phyloP scores from a whole-genome alignment of 768 basidiomycete genomes.

The Mycena latifolia region DNA sequence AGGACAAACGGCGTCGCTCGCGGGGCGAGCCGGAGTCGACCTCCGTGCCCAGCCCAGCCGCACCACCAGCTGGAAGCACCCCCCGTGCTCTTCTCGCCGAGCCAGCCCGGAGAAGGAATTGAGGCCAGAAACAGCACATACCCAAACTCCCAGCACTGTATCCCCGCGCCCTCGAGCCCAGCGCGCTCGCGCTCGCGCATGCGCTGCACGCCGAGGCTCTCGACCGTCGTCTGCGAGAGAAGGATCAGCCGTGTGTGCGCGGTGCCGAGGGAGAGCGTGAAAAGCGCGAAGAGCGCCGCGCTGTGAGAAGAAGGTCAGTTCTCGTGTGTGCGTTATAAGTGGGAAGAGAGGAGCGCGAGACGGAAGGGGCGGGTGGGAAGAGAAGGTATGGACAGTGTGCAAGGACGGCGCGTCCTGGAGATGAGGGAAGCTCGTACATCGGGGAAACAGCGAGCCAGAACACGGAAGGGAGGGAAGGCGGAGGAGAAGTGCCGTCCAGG shows the following conservation, averaged over 20 bases:
- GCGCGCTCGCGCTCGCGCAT: slow-evolving; percentile 76
- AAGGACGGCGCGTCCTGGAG: too few species aligned
- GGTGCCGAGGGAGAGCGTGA: slow-evolving; percentile 67
- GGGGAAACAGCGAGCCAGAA: too few species aligned
- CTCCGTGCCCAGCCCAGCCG: too few species aligned
- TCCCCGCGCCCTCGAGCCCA: slow-evolving; percentile 58
- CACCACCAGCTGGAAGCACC: too few species aligned
- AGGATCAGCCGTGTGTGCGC: slow-evolving; percentile 74
- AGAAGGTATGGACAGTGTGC: background rate
- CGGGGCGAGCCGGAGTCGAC: too few species aligned
- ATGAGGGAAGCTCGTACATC: too few species aligned
- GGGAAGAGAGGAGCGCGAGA: background rate
- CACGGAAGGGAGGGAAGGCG: background rate
- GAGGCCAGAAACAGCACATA: slow-evolving; percentile 47
- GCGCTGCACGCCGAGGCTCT: slow-evolving; percentile 68
- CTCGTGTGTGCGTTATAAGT: background rate
- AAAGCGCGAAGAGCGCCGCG: slow-evolving; percentile 77
- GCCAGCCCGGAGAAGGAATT: too few species aligned
- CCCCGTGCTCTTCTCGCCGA: too few species aligned
- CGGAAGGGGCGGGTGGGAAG: too few species aligned
- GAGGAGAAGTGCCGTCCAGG: too few species aligned
- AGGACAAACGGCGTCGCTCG: too few species aligned
- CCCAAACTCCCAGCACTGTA: slow-evolving; percentile 67
- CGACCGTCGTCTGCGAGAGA: slow-evolving; percentile 82
- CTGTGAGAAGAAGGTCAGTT: slow-evolving; percentile 50